These are phyloP conservation scores for Cladosporium sp. DNA, from an alignment of 2,329 filamentous ascomycete species.

Conservation along the genomic window DNA sequence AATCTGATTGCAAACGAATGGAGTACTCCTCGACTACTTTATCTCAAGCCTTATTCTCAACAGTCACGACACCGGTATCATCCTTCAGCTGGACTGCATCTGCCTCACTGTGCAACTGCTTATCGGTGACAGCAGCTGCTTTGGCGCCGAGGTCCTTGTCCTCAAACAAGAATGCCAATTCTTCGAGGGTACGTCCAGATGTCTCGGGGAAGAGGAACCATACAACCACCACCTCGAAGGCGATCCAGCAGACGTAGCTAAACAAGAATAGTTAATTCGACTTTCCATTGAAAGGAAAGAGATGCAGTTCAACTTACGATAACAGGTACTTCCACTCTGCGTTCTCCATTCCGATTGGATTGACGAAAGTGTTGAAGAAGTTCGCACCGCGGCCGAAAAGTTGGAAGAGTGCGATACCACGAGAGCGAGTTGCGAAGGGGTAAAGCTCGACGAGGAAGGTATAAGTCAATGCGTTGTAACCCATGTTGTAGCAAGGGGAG, in stretches of 20 bases:
- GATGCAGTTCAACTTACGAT: conserved; percentile 8
- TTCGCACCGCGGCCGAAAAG: conserved; percentile 48
- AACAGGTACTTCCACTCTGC: conserved; percentile 43
- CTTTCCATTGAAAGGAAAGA: too few relatives aligned
- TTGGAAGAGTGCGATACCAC: conserved; percentile 56
- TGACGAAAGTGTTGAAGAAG: conserved; percentile 48
- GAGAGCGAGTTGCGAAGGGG: conserved; percentile 53
- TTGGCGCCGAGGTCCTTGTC: conserved; percentile 26
- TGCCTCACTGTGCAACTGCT: conserved; percentile 7
- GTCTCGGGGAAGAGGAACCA: conserved; percentile 46
- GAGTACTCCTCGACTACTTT: background rate
- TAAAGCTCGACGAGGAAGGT: conserved; percentile 58
- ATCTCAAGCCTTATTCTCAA: conserved; percentile 6
- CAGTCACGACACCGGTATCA: background rate
- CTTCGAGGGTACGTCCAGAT: conserved; percentile 38
- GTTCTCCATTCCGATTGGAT: conserved; percentile 42
- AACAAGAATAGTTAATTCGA: too few relatives aligned
- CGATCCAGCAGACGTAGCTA: conserved; percentile 41
- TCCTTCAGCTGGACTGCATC: background rate
- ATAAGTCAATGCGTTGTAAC: conserved; percentile 63
- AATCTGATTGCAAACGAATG: too few relatives aligned
- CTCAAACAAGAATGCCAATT: conserved; percentile 37
- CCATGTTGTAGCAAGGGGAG: conserved; percentile 57
- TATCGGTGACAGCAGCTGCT: conserved; percentile 6
- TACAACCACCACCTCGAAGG: conserved; percentile 39